These are phyloP conservation scores for Sclerotinia spermophila DNA, from an alignment of 2,329 filamentous ascomycete genomes.

Conservation along the genomic window DNA sequence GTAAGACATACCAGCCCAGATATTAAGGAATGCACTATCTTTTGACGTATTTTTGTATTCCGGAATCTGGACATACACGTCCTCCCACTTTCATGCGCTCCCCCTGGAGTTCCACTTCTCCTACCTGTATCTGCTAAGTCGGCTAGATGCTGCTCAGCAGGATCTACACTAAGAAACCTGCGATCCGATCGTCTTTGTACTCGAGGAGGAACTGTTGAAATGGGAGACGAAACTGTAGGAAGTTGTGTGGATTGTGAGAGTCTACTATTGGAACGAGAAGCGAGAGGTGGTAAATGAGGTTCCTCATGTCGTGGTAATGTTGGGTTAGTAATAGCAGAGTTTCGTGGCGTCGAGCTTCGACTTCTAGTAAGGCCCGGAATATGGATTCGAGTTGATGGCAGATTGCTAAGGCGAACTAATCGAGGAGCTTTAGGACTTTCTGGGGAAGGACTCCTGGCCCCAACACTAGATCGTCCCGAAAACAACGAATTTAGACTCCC, in stretches of 20 bases:
- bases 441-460: slow-evolving; percentile 23
- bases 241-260: slow-evolving; percentile 20
- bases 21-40: slow-evolving; percentile 59
- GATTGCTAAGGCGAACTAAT: slow-evolving; percentile 38
- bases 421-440: slow-evolving; percentile 48
- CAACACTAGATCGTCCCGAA: slow-evolving; percentile 31
- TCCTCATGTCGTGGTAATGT: slow-evolving; percentile 4
- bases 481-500: slow-evolving; percentile 31
- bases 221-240: slow-evolving; percentile 19
- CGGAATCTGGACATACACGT: slow-evolving; percentile 49
- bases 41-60: slow-evolving; percentile 50
- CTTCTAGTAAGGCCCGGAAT: slow-evolving; percentile 40
- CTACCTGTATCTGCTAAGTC: slow-evolving; percentile 44
- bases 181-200: slow-evolving; percentile 24
- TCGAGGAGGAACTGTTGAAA: slow-evolving; percentile 23
- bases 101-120: slow-evolving; percentile 33
- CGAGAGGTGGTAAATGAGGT: slow-evolving; percentile 15
- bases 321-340: slow-evolving; percentile 14
- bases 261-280: slow-evolving; percentile 23
- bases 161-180: slow-evolving; percentile 44
- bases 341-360: slow-evolving; percentile 39
- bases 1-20: slow-evolving; percentile 48
- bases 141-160: slow-evolving; percentile 48
- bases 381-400: slow-evolving; percentile 43
- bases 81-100: slow-evolving; percentile 30